phyloP scores from a whole-genome alignment of 2,329 filamentous ascomycete genomes.

The Clarireedia homoeocarpa region DNA sequence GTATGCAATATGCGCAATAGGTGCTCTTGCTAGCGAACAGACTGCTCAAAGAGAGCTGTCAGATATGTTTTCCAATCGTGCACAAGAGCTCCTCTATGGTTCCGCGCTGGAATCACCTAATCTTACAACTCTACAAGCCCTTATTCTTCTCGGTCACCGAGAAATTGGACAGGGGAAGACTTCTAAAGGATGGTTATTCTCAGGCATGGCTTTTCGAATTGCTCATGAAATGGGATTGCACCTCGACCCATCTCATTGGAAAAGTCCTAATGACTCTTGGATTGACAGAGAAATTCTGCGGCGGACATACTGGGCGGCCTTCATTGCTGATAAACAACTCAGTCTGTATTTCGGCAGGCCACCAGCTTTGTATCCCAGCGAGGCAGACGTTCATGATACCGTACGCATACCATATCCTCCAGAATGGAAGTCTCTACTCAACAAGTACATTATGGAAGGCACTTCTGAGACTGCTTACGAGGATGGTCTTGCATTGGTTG shows the following conservation, averaged over 20 bases:
- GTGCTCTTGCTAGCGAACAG: conserved; percentile 39
- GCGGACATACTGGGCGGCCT: conserved; percentile 43
- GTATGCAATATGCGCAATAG: conserved; percentile 42
- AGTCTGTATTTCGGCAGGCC: conserved; percentile 44
- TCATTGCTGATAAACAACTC: conserved; percentile 43
- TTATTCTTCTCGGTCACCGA: conserved; percentile 38
- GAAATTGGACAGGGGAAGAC: conserved; percentile 40
- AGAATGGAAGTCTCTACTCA: conserved; percentile 40
- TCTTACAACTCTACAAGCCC: conserved; percentile 39
- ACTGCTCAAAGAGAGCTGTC: conserved; percentile 30
- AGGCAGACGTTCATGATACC: conserved; percentile 42
- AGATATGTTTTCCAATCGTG: conserved; percentile 37
- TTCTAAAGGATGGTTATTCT: conserved; percentile 44
- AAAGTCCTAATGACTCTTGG: conserved; percentile 32
- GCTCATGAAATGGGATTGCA: conserved; percentile 46
- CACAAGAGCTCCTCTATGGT: conserved; percentile 37
- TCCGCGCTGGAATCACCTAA: conserved; percentile 38
- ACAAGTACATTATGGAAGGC: conserved; percentile 39
- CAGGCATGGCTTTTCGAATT: conserved; percentile 44
- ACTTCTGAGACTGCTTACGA: conserved; percentile 39
- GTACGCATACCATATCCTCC: conserved; percentile 42
- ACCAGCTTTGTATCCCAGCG: conserved; percentile 40
- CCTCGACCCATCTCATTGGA: conserved; percentile 44
- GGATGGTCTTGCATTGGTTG: conserved; percentile 37
- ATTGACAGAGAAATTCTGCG: conserved; percentile 41